Evolutionary conservation across 2,329 filamentous ascomycete genomes (phyloP).

Genomic region (Beauveria pseudobassiana): DNA sequence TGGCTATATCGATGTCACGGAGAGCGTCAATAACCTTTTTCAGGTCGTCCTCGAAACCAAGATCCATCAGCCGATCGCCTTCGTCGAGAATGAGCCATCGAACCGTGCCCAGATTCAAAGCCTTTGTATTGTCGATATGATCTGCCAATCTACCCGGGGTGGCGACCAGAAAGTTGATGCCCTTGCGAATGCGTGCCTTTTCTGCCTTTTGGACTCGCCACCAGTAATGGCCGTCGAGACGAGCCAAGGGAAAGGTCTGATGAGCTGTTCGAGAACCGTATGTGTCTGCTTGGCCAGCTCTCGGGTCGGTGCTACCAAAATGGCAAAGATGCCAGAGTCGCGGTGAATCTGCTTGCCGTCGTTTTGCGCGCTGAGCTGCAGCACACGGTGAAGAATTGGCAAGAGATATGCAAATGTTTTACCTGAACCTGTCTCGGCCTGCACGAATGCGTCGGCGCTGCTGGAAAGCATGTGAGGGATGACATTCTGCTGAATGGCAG

Average conservation of each 20-base stretch:
- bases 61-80: slow-evolving; percentile 95
- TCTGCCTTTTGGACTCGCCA: slow-evolving; percentile 70
- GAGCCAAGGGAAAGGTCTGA: slow-evolving; percentile 89
- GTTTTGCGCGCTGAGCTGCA: slow-evolving; percentile 59
- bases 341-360: slow-evolving; percentile 59
- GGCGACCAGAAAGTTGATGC: slow-evolving; percentile 90
- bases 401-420: slow-evolving; percentile 96
- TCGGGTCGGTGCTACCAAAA: slow-evolving; percentile 87
- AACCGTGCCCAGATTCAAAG: slow-evolving; percentile 78
- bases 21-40: slow-evolving; percentile 78
- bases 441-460: slow-evolving; percentile 87
- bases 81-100: slow-evolving; percentile 94
- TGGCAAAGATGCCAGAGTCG: slow-evolving; percentile 84
- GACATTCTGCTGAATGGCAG: slow-evolving; percentile 87
- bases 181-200: slow-evolving; percentile 88
- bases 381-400: slow-evolving; percentile 82
- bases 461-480: slow-evolving; percentile 72
- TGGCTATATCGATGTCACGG: slow-evolving; percentile 53
- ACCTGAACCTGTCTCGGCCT: slow-evolving; percentile 94
- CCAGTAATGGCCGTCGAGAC: slow-evolving; percentile 78
- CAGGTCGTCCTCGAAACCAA: slow-evolving; percentile 93
- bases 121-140: slow-evolving; percentile 88
- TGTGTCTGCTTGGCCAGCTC: slow-evolving; percentile 94
- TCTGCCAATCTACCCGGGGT: slow-evolving; percentile 88
- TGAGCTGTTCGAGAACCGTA: slow-evolving; percentile 72